These are phyloP conservation scores for Fusarium humuli DNA, from an alignment of 2,329 filamentous ascomycete species.

Conservation along the genomic window DNA sequence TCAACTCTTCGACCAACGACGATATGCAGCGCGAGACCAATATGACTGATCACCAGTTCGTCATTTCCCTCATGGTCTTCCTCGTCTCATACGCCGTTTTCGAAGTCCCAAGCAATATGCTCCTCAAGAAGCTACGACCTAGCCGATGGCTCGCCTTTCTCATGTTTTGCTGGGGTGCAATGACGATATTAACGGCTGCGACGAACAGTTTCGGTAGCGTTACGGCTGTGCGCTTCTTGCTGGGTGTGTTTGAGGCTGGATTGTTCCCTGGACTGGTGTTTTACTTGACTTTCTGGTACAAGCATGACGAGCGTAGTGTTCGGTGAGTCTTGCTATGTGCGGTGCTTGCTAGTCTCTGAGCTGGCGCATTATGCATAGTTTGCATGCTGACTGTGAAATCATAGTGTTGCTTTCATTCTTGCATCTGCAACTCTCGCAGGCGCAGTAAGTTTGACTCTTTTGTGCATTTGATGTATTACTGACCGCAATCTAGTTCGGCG, in stretches of 20 bases:
- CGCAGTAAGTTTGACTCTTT: slow-evolving; percentile 55
- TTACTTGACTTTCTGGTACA: slow-evolving; percentile 82
- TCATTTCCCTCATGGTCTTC: slow-evolving; percentile 68
- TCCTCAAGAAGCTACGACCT: slow-evolving; percentile 73
- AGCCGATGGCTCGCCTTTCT: slow-evolving; percentile 74
- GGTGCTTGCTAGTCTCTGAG: not conserved
- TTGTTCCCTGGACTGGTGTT: slow-evolving; percentile 70
- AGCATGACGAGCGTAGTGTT: slow-evolving; percentile 75
- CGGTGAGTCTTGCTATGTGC: slow-evolving; percentile 47
- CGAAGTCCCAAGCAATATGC: slow-evolving; percentile 74
- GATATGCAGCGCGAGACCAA: slow-evolving; percentile 71
- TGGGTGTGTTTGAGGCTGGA: slow-evolving; percentile 77
- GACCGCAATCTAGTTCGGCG: slow-evolving; percentile 64
- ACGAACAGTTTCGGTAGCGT: slow-evolving; percentile 71
- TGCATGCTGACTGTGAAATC: slow-evolving; percentile 19
- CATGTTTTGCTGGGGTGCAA: slow-evolving; percentile 73
- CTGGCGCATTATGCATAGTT: slow-evolving; percentile 1
- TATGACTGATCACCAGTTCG: slow-evolving; percentile 72
- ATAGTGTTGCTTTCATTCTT: slow-evolving; percentile 75
- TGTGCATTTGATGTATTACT: not conserved
- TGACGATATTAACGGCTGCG: slow-evolving; percentile 75
- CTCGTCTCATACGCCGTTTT: slow-evolving; percentile 70
- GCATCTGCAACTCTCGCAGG: slow-evolving; percentile 76
- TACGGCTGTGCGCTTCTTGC: slow-evolving; percentile 74
- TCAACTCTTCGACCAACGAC: slow-evolving; percentile 69